phyloP scores from a whole-genome alignment of 2,329 filamentous ascomycete species.

The Penicillium sp. region DNA sequence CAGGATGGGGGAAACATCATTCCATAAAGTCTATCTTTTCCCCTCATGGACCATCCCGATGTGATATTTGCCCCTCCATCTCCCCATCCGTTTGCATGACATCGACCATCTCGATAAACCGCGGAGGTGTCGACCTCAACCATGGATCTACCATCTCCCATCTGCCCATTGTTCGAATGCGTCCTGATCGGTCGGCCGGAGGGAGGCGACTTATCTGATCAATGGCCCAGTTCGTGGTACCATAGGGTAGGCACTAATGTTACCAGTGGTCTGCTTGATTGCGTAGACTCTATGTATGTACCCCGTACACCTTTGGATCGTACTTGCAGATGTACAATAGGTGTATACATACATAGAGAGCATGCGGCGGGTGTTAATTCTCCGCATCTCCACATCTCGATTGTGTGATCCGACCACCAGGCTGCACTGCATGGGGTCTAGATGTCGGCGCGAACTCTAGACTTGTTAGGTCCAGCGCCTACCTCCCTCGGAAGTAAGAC shows the following conservation, averaged over 20 bases:
- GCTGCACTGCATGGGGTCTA: conserved; percentile 6
- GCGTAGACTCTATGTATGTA: background rate
- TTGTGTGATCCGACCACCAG: background rate
- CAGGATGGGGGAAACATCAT: conserved; percentile 14
- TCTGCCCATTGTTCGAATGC: conserved; percentile 19
- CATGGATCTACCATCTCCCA: conserved; percentile 15
- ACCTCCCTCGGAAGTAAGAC: background rate
- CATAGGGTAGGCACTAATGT: background rate
- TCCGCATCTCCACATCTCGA: conserved; percentile 25
- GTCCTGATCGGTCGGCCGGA: conserved; percentile 11
- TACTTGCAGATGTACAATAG: background rate
- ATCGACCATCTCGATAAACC: conserved; percentile 21
- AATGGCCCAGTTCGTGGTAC: background rate
- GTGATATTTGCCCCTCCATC: background rate
- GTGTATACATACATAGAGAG: conserved; percentile 1
- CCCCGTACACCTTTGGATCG: too few species aligned
- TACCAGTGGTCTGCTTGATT: background rate
- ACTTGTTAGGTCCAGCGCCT: background rate
- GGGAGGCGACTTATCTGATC: conserved; percentile 20
- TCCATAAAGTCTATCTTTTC: conserved; percentile 17
- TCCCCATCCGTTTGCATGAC: conserved; percentile 23
- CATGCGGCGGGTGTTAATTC: conserved; percentile 21
- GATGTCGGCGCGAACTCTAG: background rate
- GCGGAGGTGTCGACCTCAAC: conserved; percentile 7
- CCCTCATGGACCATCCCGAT: background rate